phyloP scores from a whole-genome alignment of 2,329 filamentous ascomycete species.

The Thielaviopsis populi region DNA sequence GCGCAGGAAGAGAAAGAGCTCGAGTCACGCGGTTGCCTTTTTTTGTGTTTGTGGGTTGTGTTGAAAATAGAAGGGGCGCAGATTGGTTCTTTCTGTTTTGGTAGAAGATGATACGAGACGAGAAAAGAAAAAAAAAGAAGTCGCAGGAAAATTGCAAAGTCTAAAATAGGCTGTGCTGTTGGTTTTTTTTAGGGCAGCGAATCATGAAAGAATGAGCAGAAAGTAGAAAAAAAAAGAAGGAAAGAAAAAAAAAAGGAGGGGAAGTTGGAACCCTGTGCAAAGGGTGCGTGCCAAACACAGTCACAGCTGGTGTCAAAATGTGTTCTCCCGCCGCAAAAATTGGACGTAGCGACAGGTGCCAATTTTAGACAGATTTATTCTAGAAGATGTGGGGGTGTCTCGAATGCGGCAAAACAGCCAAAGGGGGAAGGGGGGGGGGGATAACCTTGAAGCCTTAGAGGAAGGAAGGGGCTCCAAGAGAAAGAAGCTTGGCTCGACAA shows the following conservation, averaged over 20 bases:
- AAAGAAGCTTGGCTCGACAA: neutral
- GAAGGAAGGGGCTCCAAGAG: neutral
- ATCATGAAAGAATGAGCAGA: neutral
- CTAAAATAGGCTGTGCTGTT: neutral
- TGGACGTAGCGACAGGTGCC: neutral
- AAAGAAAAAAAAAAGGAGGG: neutral
- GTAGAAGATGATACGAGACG: neutral
- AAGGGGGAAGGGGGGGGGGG: neutral
- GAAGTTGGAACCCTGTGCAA: neutral
- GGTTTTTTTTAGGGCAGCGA: neutral
- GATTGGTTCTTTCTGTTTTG: neutral
- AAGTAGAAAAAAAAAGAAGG: neutral
- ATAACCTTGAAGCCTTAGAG: neutral
- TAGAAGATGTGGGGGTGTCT: constrained; percentile 1
- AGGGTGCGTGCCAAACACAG: neutral
- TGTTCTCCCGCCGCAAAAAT: neutral
- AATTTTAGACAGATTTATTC: neutral
- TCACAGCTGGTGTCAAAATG: neutral
- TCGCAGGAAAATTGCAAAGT: neutral
- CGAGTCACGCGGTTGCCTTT: neutral
- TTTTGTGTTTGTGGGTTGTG: neutral
- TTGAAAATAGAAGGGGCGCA: neutral
- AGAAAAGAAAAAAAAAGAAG: neutral
- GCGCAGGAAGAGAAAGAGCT: neutral
- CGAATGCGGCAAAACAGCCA: neutral